phyloP scores from a whole-genome alignment of 2,329 filamentous ascomycete species.

The Aspergillus alliaceus region DNA sequence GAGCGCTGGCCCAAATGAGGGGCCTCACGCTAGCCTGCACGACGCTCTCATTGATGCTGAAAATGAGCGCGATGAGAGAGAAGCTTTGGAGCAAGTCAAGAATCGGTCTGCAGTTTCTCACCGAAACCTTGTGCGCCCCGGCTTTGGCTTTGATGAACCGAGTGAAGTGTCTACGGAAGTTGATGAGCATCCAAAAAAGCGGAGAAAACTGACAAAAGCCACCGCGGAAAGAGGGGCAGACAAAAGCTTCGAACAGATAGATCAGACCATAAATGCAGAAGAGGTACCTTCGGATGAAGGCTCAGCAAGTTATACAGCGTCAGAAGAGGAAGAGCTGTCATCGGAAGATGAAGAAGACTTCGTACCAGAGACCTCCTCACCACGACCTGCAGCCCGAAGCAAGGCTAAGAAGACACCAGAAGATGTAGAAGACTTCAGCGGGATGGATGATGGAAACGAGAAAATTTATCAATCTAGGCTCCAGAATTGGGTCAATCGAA shows the following conservation, averaged over 20 bases:
- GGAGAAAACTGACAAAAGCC: slow-evolving; percentile 32
- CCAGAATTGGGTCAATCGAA: slow-evolving; percentile 68
- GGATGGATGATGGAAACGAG: slow-evolving; percentile 88
- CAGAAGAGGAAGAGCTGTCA: slow-evolving; percentile 26
- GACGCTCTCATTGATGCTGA: slow-evolving; percentile 81
- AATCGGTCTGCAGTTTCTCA: slow-evolving; percentile 60
- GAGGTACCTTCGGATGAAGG: slow-evolving; percentile 31
- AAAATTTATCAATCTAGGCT: slow-evolving; percentile 74
- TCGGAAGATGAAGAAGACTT: slow-evolving; percentile 40
- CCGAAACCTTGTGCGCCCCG: slow-evolving; percentile 70
- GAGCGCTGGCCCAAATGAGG: slow-evolving; percentile 58
- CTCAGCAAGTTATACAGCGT: slow-evolving; percentile 34
- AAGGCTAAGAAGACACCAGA: slow-evolving; percentile 33
- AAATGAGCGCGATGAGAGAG: slow-evolving; percentile 58
- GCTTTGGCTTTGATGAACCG: slow-evolving; percentile 59
- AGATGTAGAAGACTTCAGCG: slow-evolving; percentile 57
- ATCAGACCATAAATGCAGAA: slow-evolving; percentile 1
- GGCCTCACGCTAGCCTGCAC: slow-evolving; percentile 68
- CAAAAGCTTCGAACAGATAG: slow-evolving; percentile 4
- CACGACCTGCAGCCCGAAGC: slow-evolving; percentile 15
- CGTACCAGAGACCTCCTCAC: slow-evolving; percentile 29
- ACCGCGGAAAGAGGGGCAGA: neutral
- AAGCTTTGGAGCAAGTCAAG: slow-evolving; percentile 47
- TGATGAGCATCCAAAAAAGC: slow-evolving; percentile 30
- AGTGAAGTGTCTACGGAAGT: slow-evolving; percentile 32